Conservation (phyloP, 805 yeast species). For the Yarrowia yakushimensis region DNA sequence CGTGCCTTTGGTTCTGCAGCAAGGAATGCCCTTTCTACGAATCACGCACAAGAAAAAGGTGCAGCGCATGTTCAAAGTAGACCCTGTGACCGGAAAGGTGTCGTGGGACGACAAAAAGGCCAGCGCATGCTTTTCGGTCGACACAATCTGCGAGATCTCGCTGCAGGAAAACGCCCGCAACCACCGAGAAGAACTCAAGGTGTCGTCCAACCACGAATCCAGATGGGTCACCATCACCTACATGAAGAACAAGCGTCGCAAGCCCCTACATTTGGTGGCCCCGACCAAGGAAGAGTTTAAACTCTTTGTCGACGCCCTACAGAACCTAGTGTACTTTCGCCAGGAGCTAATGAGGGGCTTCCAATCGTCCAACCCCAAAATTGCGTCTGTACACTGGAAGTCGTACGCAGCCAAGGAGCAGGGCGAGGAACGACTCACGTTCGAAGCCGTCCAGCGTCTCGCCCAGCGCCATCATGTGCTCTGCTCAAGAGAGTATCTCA, state of each 20-base stretch:
- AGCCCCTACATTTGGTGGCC: conserved; percentile 78
- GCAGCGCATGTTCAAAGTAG: conserved; percentile 54
- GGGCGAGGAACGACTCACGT: conserved; percentile 41
- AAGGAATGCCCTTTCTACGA: conserved; percentile 62
- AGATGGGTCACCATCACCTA: conserved; percentile 83
- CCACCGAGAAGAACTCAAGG: conserved; percentile 79
- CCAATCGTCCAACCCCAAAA: conserved; percentile 58
- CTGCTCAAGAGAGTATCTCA: conserved; percentile 53
- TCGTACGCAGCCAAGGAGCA: conserved; percentile 40
- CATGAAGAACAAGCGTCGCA: conserved; percentile 56
- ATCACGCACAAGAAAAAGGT: conserved; percentile 68
- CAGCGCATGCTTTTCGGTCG: conserved; percentile 48
- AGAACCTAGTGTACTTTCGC: conserved; percentile 53
- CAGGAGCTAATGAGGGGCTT: conserved; percentile 60
- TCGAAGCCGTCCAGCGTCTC: conserved; percentile 64
- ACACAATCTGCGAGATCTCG: conserved; percentile 60
- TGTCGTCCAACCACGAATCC: conserved; percentile 59
- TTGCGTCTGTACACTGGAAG: conserved; percentile 65
- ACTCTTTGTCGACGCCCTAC: conserved; percentile 52
- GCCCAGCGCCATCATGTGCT: conserved; percentile 69
- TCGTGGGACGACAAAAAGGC: conserved; percentile 54
- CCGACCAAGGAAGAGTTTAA: conserved; percentile 50
- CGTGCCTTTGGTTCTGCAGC: conserved; percentile 48
- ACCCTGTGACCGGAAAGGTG: conserved; percentile 52
- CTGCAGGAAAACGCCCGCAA: conserved; percentile 71